A percentile compares a stretch with the other conserved stretches of the same genome.
phyloP scores from a whole-genome alignment of 1,284 basidiomycete genomes.

The Microbotryomycetes sp. region DNA sequence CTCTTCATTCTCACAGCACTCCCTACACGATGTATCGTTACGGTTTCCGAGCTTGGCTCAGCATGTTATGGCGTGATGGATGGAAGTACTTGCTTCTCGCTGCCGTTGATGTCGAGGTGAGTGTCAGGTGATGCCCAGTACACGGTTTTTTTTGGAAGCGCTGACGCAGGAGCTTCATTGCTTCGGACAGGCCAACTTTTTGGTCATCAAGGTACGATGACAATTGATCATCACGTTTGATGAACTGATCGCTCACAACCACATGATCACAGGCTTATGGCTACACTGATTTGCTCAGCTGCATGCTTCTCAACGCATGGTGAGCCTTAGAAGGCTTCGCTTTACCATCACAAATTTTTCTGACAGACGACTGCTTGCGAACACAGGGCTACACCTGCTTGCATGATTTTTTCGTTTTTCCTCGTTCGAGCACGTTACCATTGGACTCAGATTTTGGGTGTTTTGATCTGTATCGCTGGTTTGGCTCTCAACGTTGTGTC shows the following conservation, averaged over 20 bases:
- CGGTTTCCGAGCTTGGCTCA: constrained; percentile 67
- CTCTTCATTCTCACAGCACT: too few relatives aligned
- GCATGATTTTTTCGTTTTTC: constrained; percentile 70
- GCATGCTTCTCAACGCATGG: constrained; percentile 76
- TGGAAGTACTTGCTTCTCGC: constrained; percentile 80
- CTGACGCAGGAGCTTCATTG: constrained; percentile 53
- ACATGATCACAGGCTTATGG: constrained; percentile 55
- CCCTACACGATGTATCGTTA: constrained; percentile 80
- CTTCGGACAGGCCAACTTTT: constrained; percentile 56
- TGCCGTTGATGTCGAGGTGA: constrained; percentile 38
- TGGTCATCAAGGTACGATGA: constrained; percentile 63
- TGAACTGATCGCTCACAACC: too few relatives aligned
- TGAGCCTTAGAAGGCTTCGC: background rate
- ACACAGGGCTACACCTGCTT: constrained; percentile 63
- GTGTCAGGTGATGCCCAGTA: constrained; percentile 9
- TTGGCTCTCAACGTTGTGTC: constrained; percentile 52
- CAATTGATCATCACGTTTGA: too few relatives aligned
- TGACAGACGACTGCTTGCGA: constrained; percentile 48
- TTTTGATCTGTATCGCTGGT: constrained; percentile 64
- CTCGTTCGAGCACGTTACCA: constrained; percentile 72
- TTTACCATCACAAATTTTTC: constrained; percentile 2
- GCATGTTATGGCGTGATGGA: constrained; percentile 62
- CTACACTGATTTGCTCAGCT: constrained; percentile 76
- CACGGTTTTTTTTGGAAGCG: constrained; percentile 5
- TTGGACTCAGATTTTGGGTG: constrained; percentile 68